Evolutionary conservation across 495 filamentous ascomycete genomes (phyloP).

Genomic region (Filosporella fistucella): DNA sequence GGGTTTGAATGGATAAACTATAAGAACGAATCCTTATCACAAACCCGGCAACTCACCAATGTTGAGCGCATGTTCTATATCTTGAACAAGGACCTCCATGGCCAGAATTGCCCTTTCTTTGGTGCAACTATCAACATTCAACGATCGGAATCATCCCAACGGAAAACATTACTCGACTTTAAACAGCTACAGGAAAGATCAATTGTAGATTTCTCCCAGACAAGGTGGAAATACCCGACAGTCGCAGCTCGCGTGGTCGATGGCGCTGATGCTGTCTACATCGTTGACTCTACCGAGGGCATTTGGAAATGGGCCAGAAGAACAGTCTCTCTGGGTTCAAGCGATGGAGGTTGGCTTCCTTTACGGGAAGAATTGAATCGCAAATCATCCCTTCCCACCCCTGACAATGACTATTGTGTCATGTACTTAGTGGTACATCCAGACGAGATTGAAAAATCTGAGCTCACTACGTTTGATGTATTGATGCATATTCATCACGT

Average conservation of each 20-base stretch:
- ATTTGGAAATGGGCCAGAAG: neutral
- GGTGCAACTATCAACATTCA: neutral
- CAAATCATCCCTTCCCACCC: neutral
- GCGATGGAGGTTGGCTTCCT: conserved; percentile 1
- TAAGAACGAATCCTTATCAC: too few relatives aligned
- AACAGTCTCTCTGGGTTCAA: neutral
- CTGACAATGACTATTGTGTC: conserved; percentile 1
- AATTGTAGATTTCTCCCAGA: neutral
- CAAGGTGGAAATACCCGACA: conserved; percentile 3
- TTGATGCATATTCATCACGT: conserved; percentile 7
- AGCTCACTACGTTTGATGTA: conserved; percentile 1
- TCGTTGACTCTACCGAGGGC: neutral
- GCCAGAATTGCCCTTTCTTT: conserved; percentile 9
- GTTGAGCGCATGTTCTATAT: conserved; percentile 9
- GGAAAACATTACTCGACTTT: neutral
- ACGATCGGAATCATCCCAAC: neutral
- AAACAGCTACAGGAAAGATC: neutral
- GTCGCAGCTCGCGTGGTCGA: conserved; percentile 3
- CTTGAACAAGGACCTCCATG: conserved; percentile 5
- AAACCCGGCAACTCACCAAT: neutral
- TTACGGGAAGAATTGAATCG: conserved; percentile 1
- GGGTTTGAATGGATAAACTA: too few relatives aligned
- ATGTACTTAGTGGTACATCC: conserved; percentile 2
- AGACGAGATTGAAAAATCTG: neutral
- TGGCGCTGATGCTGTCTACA: neutral